A percentile compares a stretch with the other conserved stretches of the same genome.
phyloP scores from a whole-genome alignment of 2,329 filamentous ascomycete genomes.

The Fusarium heterosporum region DNA sequence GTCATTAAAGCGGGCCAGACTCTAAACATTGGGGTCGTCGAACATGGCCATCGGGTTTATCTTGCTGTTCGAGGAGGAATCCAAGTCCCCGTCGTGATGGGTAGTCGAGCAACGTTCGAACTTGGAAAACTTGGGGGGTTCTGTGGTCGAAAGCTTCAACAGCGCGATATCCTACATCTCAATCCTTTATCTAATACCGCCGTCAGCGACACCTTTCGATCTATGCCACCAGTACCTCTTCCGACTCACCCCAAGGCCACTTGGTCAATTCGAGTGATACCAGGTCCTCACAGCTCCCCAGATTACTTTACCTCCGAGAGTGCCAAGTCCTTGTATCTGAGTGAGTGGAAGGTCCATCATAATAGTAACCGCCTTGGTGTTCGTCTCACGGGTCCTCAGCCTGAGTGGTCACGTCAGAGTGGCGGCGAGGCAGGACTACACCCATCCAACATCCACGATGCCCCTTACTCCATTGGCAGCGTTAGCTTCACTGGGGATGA shows the following conservation, averaged over 20 bases:
- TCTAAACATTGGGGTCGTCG: slow-evolving; percentile 44
- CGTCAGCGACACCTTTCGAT: neutral
- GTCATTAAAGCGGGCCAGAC: slow-evolving; percentile 44
- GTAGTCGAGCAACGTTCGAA: slow-evolving; percentile 50
- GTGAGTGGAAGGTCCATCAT: slow-evolving; percentile 54
- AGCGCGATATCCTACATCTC: slow-evolving; percentile 48
- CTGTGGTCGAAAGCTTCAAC: slow-evolving; percentile 50
- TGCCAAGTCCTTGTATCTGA: slow-evolving; percentile 48
- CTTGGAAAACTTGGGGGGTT: slow-evolving; percentile 52
- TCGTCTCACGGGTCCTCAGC: slow-evolving; percentile 53
- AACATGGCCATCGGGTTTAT: slow-evolving; percentile 51
- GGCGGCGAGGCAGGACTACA: slow-evolving; percentile 56
- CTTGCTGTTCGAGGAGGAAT: slow-evolving; percentile 52
- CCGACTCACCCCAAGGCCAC: slow-evolving; percentile 42
- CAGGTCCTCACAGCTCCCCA: slow-evolving; percentile 55
- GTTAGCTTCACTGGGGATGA: slow-evolving; percentile 59
- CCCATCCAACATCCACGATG: slow-evolving; percentile 57
- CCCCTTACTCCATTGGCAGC: slow-evolving; percentile 55
- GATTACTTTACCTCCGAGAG: slow-evolving; percentile 53
- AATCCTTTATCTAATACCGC: neutral
- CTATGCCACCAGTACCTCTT: slow-evolving; percentile 34
- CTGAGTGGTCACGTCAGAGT: slow-evolving; percentile 53
- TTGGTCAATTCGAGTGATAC: slow-evolving; percentile 52
- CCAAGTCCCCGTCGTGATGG: slow-evolving; percentile 50
- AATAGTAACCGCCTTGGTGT: slow-evolving; percentile 57